Conservation (phyloP, 768 basidiomycete species). For the Boletales sp. region DNA sequence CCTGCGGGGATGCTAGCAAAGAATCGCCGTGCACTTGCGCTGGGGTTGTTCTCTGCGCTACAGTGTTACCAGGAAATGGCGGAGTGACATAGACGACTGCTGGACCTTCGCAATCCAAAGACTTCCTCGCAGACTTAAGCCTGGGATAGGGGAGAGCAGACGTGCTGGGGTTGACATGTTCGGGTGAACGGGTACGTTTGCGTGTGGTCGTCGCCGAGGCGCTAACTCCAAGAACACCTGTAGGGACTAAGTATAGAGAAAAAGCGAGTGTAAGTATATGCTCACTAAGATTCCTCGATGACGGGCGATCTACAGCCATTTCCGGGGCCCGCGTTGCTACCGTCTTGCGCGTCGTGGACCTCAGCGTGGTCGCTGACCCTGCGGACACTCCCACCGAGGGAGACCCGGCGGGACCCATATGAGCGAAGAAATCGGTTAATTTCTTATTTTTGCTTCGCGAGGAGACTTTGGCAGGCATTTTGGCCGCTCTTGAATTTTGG, state of each 20-base stretch:
- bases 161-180: neutral
- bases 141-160: constrained; percentile 8
- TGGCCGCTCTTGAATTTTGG: neutral
- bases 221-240: constrained; percentile 10
- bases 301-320: neutral
- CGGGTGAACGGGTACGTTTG: constrained; percentile 28
- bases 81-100: constrained; percentile 8
- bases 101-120: constrained; percentile 1
- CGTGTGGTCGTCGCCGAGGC: constrained; percentile 13
- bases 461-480: constrained; percentile 19
- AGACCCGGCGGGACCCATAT: constrained; percentile 23
- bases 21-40: constrained; percentile 1
- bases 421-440: constrained; percentile 47
- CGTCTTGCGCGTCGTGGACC: constrained; percentile 10
- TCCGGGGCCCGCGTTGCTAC: constrained; percentile 10
- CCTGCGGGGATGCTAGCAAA: constrained; percentile 15
- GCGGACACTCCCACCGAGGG: constrained; percentile 8
- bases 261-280: neutral
- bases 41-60: constrained; percentile 14
- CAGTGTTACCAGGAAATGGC: constrained; percentile 34
- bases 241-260: constrained; percentile 6
- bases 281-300: constrained; percentile 17
- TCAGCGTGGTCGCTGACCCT: neutral
- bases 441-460: constrained; percentile 19
- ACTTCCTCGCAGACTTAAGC: constrained; percentile 19